Conservation (phyloP, 805 yeast species). For the Ogataea henricii region DNA sequence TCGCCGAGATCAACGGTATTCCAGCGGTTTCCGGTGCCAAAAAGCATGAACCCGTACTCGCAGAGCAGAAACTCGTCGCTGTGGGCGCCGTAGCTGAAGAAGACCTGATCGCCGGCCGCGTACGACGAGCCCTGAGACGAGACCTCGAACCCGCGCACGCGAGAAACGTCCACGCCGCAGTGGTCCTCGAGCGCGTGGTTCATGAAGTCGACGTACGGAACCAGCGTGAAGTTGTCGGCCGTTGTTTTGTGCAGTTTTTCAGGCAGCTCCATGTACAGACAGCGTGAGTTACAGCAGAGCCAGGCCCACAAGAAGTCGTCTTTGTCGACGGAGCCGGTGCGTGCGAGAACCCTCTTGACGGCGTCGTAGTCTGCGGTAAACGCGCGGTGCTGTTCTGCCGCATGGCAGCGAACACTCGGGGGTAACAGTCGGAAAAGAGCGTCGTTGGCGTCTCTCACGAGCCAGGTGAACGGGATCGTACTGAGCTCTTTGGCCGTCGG, state of each 20-base stretch:
- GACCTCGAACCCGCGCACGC: slow-evolving; percentile 54
- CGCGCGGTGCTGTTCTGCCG: slow-evolving; percentile 42
- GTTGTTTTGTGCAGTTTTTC: slow-evolving; percentile 39
- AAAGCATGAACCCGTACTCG: slow-evolving; percentile 82
- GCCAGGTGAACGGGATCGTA: slow-evolving; percentile 68
- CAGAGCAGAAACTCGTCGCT: slow-evolving; percentile 77
- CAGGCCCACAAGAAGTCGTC: slow-evolving; percentile 64
- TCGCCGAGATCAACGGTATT: slow-evolving; percentile 66
- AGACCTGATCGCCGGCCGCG: slow-evolving; percentile 54
- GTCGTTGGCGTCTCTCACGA: slow-evolving; percentile 31
- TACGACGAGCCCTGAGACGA: slow-evolving; percentile 36
- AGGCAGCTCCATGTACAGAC: slow-evolving; percentile 75
- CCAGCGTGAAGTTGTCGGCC: slow-evolving; percentile 80
- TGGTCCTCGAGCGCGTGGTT: slow-evolving; percentile 65
- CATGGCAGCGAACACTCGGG: slow-evolving; percentile 39
- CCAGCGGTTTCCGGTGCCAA: slow-evolving; percentile 52
- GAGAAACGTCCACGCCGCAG: slow-evolving; percentile 50
- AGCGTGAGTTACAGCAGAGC: slow-evolving; percentile 89
- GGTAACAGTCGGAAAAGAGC: slow-evolving; percentile 46
- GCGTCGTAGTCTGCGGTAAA: slow-evolving; percentile 48
- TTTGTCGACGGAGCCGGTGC: slow-evolving; percentile 14
- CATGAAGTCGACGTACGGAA: slow-evolving; percentile 86
- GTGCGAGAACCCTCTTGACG: slow-evolving; percentile 34
- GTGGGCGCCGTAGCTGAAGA: slow-evolving; percentile 85
- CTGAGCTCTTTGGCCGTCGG: slow-evolving; percentile 58